Base-by-base conservation (phyloP, 2,329 filamentous ascomycete genomes). In the Hirsutella minnesotensis region DNA sequence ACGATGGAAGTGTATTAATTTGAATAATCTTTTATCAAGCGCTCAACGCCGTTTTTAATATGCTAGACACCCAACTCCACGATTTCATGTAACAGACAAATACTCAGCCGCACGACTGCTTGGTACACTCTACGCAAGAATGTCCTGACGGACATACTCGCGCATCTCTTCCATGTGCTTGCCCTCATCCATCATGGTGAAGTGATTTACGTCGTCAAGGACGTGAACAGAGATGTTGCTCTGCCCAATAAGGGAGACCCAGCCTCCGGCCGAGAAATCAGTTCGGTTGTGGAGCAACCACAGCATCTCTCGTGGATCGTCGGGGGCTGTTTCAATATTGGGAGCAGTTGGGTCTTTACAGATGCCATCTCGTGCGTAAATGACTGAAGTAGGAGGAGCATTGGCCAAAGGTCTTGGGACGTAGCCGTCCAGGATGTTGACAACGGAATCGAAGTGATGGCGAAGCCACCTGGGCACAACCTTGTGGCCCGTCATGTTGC, bases 341-440 rank as follows among this genome's bases (percentile, higher is more conserved):
- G 40, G 33, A 9, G 22, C 16, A 76, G 70, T 34, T 79, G 80
- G 57, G 74, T 66, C 49, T 80, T 74, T 65, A 81, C 85, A 42
- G 4, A 87, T 80, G 47, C 83, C 83, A 46, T 87, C 81, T 48
- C 79, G 75, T 54, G 80, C 84, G 78, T 81, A 87, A 51, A 87
- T 77, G 33, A 77, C 68, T 49, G 74, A 75, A 3, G 79, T 76
- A 19, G 74, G 33, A 82, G 79, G 33, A 73, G 75, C 47, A 67
- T 8, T 68, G 70, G 38, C 69, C 66, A 77, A 3, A 9, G 76
- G 76, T 51, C 72, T 70, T 7, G 81, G 77, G 12, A 78, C 73
- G 61, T 87, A 87, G 55, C 75, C 77, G 53, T 79, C 80, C 24
- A 88, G 66, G 15, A 80, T 80, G 40, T 72, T 69, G 43, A 87